Base-by-base conservation (phyloP, 129 eudicot species). In the Flaveria bidentis region DNA sequence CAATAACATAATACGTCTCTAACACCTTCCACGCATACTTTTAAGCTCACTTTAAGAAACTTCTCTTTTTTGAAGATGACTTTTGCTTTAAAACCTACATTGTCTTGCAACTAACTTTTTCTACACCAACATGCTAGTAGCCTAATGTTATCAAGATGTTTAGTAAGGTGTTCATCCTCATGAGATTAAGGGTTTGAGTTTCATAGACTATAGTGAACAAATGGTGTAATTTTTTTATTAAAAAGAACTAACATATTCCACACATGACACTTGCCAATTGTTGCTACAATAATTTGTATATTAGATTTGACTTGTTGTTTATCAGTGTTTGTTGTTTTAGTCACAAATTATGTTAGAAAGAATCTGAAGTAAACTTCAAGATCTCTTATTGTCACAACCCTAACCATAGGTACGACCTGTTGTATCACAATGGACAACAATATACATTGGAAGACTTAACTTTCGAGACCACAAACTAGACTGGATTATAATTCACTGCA, bases 51-150 rank as follows among this genome's bases (percentile, higher is more conserved):
- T 62, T 62, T 62, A 28, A 28, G 20, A 62, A 28, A 62, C 67
- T 26, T 62, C 28, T 28, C 67, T 14, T 62, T 61, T 28, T 62
- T 9, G 18, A 28, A 26, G 18, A 25, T 62, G 20, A 42, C 67
- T 28, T 62, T 62, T 62, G 67, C 44, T 62, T 62, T 62, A 9
- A 26, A 26, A 28, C 67, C 67, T 39, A 61, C 42, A 5, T 23
- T 61, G 67, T 61, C 67, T 61, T 12, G 42, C 67, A 26, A 26
- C 41, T 23, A 13, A 61, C 67, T 36, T 58, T 58, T 57, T 22
- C 33, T 6, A 33, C 6, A 33, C 39, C 6, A 33, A 33, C 39
- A 33, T 33, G 36, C 5, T 30, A 30, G 36, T 30, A 30, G 0
- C 36, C 5, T 4, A 30, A 30, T 30, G 36, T 30, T 30, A 30